These are phyloP conservation scores for Solanum hybrid DNA, from an alignment of 305 asterid genomes.

Conservation along the genomic window DNA sequence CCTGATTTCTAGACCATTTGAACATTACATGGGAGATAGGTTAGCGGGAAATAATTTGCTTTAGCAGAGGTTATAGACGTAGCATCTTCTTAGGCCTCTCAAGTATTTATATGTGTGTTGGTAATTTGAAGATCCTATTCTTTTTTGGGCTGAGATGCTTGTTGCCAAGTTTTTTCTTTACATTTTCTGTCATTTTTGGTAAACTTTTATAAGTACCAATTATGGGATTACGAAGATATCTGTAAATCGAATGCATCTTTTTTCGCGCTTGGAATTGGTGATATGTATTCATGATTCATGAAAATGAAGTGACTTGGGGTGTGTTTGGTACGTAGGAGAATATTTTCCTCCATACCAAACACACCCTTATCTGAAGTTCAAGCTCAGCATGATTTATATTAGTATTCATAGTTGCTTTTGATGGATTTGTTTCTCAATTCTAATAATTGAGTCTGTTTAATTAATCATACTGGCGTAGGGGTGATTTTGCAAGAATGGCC, in stretches of 20 bases:
- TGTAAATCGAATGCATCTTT: neutral
- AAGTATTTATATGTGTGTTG: slow-evolving; percentile 4
- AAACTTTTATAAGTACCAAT: neutral
- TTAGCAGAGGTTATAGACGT: neutral
- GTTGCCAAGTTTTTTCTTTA: neutral
- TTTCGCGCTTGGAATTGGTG: neutral
- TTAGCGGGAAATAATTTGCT: neutral
- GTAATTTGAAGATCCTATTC: neutral
- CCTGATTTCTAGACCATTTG: slow-evolving; percentile 12
- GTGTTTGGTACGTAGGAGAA: neutral
- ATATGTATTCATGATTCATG: neutral
- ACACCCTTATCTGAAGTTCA: neutral
- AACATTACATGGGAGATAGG: slow-evolving; percentile 17
- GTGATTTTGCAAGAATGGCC: neutral
- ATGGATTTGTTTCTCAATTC: neutral
- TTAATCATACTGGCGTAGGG: neutral
- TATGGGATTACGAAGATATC: neutral
- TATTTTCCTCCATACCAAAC: neutral
- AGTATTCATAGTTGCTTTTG: neutral
- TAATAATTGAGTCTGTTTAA: neutral
- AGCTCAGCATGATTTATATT: neutral
- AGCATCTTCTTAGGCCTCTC: slow-evolving; percentile 7
- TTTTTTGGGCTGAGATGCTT: neutral
- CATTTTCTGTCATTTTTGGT: neutral
- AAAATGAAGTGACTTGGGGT: neutral